phyloP scores from a whole-genome alignment of 495 filamentous ascomycete genomes.

The Tuber microsphaerosporum region DNA sequence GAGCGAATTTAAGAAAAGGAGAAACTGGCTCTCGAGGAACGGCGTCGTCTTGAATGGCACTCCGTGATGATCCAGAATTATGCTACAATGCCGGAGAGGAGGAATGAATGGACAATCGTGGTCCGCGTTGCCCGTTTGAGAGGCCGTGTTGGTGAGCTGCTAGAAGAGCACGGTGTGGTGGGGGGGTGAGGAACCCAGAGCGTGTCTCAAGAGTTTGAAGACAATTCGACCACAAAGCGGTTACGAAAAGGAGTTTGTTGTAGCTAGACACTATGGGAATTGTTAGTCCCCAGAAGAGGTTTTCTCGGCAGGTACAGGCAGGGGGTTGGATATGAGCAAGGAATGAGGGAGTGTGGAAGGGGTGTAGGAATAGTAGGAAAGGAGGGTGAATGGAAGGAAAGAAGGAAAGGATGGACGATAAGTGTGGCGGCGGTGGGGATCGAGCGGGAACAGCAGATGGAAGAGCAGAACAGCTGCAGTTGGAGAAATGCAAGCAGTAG shows the following conservation, averaged over 20 bases:
- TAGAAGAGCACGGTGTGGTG: conserved; percentile 6
- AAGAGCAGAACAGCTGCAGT: background rate
- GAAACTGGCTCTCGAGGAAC: conserved; percentile 49
- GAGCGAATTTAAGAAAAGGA: conserved; percentile 52
- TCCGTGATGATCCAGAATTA: conserved; percentile 32
- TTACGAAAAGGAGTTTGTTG: conserved; percentile 20
- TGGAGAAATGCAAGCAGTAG: background rate
- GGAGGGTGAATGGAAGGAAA: conserved; percentile 16
- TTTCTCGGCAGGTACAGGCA: conserved; percentile 30
- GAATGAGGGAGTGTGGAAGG: conserved; percentile 5
- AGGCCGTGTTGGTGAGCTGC: conserved; percentile 35
- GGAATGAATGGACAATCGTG: conserved; percentile 22
- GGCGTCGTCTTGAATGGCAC: conserved; percentile 42
- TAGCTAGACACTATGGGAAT: conserved; percentile 18
- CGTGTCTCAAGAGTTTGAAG: conserved; percentile 27
- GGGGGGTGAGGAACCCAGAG: conserved; percentile 21
- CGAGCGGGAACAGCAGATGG: background rate
- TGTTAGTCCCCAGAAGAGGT: conserved; percentile 27
- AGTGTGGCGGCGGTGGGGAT: background rate
- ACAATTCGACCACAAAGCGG: conserved; percentile 26
- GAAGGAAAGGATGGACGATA: conserved; percentile 6
- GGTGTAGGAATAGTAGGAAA: conserved; percentile 10
- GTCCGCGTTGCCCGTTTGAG: conserved; percentile 18
- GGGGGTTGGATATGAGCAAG: conserved; percentile 18
- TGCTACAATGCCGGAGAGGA: conserved; percentile 21